Percentiles rank a stretch among this genome's conserved stretches.
Conservation (phyloP, 108 stramenopile species). For the Cyclotella atomus region DNA sequence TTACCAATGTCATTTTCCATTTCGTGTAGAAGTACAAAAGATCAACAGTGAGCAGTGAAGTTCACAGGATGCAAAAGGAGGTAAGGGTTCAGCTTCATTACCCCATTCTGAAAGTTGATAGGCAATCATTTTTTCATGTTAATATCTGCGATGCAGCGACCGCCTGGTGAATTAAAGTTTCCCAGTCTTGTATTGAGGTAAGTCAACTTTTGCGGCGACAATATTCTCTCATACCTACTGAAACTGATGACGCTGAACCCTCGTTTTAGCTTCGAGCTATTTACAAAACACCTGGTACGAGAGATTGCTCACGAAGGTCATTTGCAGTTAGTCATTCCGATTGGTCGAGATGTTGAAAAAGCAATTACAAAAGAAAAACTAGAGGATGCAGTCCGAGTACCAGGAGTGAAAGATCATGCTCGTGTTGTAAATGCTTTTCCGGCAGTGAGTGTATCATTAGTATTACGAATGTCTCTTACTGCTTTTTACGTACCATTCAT, state of each 20-base stretch:
- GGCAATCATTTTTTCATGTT: background rate
- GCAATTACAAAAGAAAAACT: conserved; percentile 34
- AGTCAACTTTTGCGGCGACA: conserved; percentile 8
- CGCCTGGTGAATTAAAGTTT: conserved; percentile 43
- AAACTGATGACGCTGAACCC: no score
- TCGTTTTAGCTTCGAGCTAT: conserved; percentile 43
- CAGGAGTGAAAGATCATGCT: conserved; percentile 13
- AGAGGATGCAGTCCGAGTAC: conserved; percentile 31
- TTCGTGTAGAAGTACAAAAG: conserved; percentile 18
- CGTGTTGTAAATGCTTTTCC: conserved; percentile 40
- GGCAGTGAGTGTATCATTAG: conserved; percentile 10
- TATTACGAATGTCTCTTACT: background rate
- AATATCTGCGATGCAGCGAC: conserved; percentile 14
- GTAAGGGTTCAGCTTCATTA: background rate
- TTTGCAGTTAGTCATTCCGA: conserved; percentile 40
- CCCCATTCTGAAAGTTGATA: background rate
- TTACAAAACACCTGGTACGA: conserved; percentile 51
- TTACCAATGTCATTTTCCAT: background rate
- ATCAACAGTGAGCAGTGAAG: conserved; percentile 31
- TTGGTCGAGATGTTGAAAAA: conserved; percentile 47
- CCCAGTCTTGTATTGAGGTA: conserved; percentile 39
- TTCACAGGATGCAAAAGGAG: conserved; percentile 33
- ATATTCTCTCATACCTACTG: no score
- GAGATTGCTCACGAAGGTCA: conserved; percentile 39
- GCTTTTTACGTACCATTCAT: background rate